phyloP scores from a whole-genome alignment of 83 land plant species.

The Picea abies region DNA sequence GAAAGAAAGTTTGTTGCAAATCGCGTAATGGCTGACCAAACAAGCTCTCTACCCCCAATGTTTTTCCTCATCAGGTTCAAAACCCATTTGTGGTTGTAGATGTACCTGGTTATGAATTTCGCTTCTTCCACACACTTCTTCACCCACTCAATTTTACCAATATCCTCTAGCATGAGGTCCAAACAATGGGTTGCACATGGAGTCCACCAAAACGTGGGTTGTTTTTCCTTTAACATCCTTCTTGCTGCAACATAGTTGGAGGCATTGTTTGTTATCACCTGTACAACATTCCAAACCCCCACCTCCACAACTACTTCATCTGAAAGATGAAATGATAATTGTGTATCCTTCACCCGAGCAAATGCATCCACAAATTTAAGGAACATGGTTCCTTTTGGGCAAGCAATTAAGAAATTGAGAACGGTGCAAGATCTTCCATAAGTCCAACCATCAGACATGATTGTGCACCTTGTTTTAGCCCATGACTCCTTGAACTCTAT shows the following conservation, averaged over 20 bases:
- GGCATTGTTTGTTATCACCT: slow-evolving; percentile 29
- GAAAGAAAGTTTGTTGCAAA: too few relatives aligned
- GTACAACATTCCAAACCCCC: slow-evolving; percentile 34
- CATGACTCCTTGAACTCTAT: slow-evolving; percentile 20
- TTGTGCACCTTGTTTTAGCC: slow-evolving; percentile 17
- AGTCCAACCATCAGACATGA: slow-evolving; percentile 15
- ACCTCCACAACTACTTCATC: slow-evolving; percentile 33
- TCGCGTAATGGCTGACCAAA: too few relatives aligned
- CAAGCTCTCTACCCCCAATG: too few relatives aligned
- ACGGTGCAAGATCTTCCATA: too few relatives aligned
- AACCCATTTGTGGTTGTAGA: slow-evolving; percentile 23
- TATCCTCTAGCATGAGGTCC: slow-evolving; percentile 28
- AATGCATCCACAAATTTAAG: slow-evolving; percentile 32
- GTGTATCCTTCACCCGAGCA: background rate
- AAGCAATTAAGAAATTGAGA: too few relatives aligned
- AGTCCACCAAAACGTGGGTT: slow-evolving; percentile 26
- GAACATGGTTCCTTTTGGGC: slow-evolving; percentile 41
- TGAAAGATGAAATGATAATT: slow-evolving; percentile 9
- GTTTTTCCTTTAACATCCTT: slow-evolving; percentile 17
- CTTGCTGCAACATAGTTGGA: slow-evolving; percentile 25
- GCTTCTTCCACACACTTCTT: slow-evolving; percentile 15
- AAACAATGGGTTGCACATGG: slow-evolving; percentile 33
- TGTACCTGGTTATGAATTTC: background rate
- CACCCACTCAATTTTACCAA: slow-evolving; percentile 21
- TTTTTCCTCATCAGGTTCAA: background rate